Conservation (phyloP, 495 filamentous ascomycete genomes). For the Bombardia bombarda region DNA sequence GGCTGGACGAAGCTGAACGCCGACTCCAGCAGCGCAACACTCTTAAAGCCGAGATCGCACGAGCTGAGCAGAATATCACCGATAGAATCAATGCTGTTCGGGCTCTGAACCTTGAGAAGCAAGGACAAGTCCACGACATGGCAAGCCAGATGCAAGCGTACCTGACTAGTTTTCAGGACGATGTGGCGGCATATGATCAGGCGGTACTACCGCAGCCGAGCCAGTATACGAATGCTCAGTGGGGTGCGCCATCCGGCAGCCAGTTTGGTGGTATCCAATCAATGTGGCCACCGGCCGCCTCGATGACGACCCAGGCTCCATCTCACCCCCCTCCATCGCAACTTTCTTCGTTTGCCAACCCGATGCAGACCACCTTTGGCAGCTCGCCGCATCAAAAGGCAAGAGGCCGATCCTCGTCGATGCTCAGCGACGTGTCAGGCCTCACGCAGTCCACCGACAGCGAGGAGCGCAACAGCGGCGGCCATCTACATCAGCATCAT, state of each 20-base stretch:
- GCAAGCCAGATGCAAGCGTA: slow-evolving; percentile 32
- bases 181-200: slow-evolving; percentile 18
- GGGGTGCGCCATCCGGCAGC: slow-evolving; percentile 8
- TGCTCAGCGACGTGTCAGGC: slow-evolving; percentile 59
- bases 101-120: slow-evolving; percentile 30
- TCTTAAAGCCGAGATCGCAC: slow-evolving; percentile 55
- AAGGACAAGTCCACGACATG: slow-evolving; percentile 31
- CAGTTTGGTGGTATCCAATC: slow-evolving; percentile 10
- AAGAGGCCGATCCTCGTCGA: slow-evolving; percentile 55
- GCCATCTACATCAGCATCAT: too few species aligned
- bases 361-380: slow-evolving; percentile 11
- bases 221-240: slow-evolving; percentile 16
- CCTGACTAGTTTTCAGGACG: slow-evolving; percentile 29
- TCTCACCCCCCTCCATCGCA: slow-evolving; percentile 15
- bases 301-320: slow-evolving; percentile 11
- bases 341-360: slow-evolving; percentile 15
- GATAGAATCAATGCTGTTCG: slow-evolving; percentile 30
- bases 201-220: slow-evolving; percentile 8
- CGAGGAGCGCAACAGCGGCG: slow-evolving; percentile 15
- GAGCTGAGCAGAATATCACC: slow-evolving; percentile 41
- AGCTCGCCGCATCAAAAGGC: slow-evolving; percentile 21
- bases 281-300: slow-evolving; percentile 21
- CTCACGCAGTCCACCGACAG: slow-evolving; percentile 53
- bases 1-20: slow-evolving; percentile 65
- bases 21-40: slow-evolving; percentile 60